Base-by-base conservation (phyloP, 2,329 filamentous ascomycete species). In the Eutypa lata region DNA sequence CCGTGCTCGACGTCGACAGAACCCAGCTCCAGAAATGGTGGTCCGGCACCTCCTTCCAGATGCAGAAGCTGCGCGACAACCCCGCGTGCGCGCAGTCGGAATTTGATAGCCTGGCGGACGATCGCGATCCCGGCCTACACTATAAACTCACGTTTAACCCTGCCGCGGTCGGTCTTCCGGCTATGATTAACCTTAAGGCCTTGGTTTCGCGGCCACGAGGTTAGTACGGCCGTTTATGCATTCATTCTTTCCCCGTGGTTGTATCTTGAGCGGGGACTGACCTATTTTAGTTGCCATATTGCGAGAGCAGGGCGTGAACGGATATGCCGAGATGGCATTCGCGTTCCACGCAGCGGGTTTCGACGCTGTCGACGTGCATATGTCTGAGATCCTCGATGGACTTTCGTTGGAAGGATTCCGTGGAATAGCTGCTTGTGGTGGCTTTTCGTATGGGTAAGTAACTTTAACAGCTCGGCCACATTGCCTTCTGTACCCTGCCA, bases 311-410 rank as follows among this genome's bases (percentile, higher is more conserved):
- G 94, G 94, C 69, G 90, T 96, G 61, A 97, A 99, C 73, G 90
- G 92, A 42, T 85, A 97, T 64, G 87, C 91, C n/a, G 94, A 99
- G 71, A 96, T 99, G 90, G 94, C 94, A 1, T 97, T 96, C 66
- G 91, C 92, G 47, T 97, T 97, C 80, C 86, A 88, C 59, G 86
- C 86, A 35, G 93, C 94, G 43, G 93, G 93, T 37, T 97, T 97
- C 75, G 87, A 91, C 48, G 85, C 92, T 14, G 83, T 97, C 46
- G 93, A 99, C 66, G 88, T 97, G 1, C 93, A 97, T 78, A 97
- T 99, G 94, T 94, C 89, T 3, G 93, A 97, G 64, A 86, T 97
- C 52, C 85, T 90, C 22, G 85, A 84, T 11, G 88, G 89, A 16
- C 85, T 90, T 56, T 91, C 90, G 0, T 84, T 99, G 8, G 80